Conservation (phyloP, 2,329 filamentous ascomycete species). For the Penicillium aurantiogriseum region DNA sequence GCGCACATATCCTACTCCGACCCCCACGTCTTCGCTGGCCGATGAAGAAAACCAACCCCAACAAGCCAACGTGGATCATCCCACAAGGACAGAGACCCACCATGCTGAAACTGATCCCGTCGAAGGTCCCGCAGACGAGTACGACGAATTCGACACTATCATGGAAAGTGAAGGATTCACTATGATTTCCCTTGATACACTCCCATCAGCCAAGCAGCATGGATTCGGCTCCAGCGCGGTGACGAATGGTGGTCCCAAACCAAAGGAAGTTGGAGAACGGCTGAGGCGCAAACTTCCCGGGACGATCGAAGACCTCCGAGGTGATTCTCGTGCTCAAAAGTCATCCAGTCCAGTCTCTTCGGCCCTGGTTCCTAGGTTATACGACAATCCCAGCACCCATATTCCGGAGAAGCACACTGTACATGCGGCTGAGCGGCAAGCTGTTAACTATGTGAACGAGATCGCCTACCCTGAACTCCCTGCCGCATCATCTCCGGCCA, state of each 20-base stretch:
- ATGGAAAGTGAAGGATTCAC: constrained; percentile 59
- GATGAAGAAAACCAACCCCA: constrained; percentile 34
- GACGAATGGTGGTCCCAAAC: constrained; percentile 25
- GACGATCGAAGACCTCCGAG: constrained; percentile 18
- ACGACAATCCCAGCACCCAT: background rate
- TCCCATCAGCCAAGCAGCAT: constrained; percentile 51
- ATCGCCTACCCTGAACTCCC: constrained; percentile 20
- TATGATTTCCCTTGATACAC: constrained; percentile 56
- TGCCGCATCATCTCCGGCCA: constrained; percentile 5
- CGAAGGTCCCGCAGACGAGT: constrained; percentile 44
- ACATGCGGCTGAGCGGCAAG: background rate
- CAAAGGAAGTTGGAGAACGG: constrained; percentile 27
- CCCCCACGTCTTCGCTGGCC: constrained; percentile 38
- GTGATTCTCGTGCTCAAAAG: constrained; percentile 15
- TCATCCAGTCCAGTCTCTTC: constrained; percentile 14
- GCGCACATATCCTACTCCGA: constrained; percentile 42
- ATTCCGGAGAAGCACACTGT: too few relatives aligned
- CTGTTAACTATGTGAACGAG: background rate
- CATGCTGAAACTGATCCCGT: constrained; percentile 2
- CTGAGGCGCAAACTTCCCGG: constrained; percentile 29
- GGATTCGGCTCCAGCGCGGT: constrained; percentile 35
- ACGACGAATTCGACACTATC: constrained; percentile 54
- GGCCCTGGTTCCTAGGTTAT: background rate
- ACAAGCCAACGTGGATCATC: constrained; percentile 3
- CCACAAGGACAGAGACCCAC: constrained; percentile 12